These are phyloP conservation scores for Yarrowia keelungensis DNA, from an alignment of 805 yeast species.

Conservation along the genomic window DNA sequence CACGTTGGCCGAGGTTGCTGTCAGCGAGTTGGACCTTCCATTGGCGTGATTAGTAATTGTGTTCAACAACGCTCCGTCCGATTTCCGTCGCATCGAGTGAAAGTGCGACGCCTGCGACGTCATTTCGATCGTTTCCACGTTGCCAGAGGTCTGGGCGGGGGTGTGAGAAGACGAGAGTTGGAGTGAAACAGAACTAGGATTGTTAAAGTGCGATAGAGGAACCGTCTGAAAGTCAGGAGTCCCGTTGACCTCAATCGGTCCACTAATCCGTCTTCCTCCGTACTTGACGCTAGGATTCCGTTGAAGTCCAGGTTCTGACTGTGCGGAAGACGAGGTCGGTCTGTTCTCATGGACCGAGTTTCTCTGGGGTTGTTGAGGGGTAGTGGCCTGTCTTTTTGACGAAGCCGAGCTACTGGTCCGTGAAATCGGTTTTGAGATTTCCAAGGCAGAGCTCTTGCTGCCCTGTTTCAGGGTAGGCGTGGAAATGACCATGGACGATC, in stretches of 20 bases:
- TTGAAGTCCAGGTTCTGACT: background rate
- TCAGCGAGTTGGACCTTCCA: background rate
- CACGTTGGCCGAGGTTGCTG: background rate
- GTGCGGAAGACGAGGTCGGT: background rate
- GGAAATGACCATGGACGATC: background rate
- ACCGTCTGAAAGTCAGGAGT: slow-evolving; percentile 28
- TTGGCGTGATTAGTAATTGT: background rate
- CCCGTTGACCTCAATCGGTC: slow-evolving; percentile 27
- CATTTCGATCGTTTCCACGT: slow-evolving; percentile 26
- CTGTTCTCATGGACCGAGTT: background rate
- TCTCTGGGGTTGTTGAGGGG: background rate
- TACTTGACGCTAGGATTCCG: slow-evolving; percentile 2
- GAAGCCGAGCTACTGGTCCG: background rate
- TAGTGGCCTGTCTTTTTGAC: background rate
- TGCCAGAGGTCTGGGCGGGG: background rate
- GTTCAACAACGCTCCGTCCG: slow-evolving; percentile 12
- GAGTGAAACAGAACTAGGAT: background rate
- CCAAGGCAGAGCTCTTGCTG: slow-evolving; percentile 2
- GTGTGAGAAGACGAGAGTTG: slow-evolving; percentile 19
- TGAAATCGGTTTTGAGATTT: slow-evolving; percentile 6
- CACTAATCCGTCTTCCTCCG: slow-evolving; percentile 19
- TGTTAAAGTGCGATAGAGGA: slow-evolving; percentile 4
- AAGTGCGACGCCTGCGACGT: slow-evolving; percentile 33
- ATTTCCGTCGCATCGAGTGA: slow-evolving; percentile 14
- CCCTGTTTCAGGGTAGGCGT: slow-evolving; percentile 1